Percentiles rank a stretch among this genome's conserved stretches.
phyloP scores from a whole-genome alignment of 768 basidiomycete species.

The Lyophyllum semitale region DNA sequence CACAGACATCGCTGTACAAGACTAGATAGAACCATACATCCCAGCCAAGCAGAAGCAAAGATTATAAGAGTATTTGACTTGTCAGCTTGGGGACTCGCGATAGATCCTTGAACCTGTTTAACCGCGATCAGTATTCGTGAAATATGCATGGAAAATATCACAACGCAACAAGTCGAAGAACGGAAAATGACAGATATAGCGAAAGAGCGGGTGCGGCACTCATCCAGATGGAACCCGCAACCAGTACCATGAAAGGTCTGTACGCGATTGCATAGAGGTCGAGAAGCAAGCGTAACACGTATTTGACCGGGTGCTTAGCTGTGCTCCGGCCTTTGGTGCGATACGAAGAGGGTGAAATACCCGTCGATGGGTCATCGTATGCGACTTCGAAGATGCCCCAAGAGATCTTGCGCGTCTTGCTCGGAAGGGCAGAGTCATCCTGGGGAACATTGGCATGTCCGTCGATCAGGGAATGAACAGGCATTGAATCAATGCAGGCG shows the following conservation, averaged over 20 bases:
- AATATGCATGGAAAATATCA: neutral
- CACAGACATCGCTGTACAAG: neutral
- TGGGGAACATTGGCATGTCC: neutral
- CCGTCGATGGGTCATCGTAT: conserved; percentile 20
- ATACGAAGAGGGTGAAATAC: neutral
- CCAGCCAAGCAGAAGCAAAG: neutral
- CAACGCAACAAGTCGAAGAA: conserved; percentile 32
- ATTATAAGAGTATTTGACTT: neutral
- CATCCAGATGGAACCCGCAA: conserved; percentile 30
- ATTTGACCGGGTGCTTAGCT: conserved; percentile 2
- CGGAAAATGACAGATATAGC: conserved; percentile 32
- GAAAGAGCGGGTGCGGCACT: conserved; percentile 33
- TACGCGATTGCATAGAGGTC: conserved; percentile 25
- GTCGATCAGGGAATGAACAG: neutral
- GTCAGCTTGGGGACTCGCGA: neutral
- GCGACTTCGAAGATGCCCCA: conserved; percentile 42
- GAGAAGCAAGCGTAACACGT: conserved; percentile 20
- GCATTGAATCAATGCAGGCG: neutral
- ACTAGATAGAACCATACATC: neutral
- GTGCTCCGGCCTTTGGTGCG: neutral
- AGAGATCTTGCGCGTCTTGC: neutral
- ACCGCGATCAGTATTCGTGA: neutral
- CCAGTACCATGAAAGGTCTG: conserved; percentile 20
- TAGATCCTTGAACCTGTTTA: neutral
- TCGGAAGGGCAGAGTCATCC: neutral